Evolutionary conservation across 768 basidiomycete genomes (phyloP), one percentile per base, ranked within the genome.

Genomic region (Tylopilus intermedius): DNA sequence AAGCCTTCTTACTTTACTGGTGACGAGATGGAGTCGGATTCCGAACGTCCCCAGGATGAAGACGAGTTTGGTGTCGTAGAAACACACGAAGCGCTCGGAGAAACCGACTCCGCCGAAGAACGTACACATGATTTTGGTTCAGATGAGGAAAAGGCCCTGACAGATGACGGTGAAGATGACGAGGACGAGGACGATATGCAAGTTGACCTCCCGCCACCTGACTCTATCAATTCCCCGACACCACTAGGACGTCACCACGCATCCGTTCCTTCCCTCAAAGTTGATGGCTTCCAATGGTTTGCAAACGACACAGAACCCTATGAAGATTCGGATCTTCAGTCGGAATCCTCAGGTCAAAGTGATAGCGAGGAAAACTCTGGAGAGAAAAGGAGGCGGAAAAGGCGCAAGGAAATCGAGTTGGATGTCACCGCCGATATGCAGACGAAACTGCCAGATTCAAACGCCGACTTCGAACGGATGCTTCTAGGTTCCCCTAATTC

Each of bases 401-500:
- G 76, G 65, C 81, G 77, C 68, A 88, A 83, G 67, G 78, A 81
- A 65, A 83, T 86, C 50, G 84, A 93, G 62, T 75, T 81, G 53
- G 91, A 92, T 65, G 72, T 85, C 29, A 97, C 96, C 0, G 88
- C 84, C 24, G 88, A 95, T 54, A 84, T 97, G 76, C 90, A 93
- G 51, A 83, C 79, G 37, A 87, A 84, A 61, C 76, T 76, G 21
- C 96, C 96, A 2, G 90, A 92, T 66, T 96, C 96, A 2, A 90
- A 87, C 55, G 82, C 88, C 30, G 95, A 99, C 67, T 99, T 97
- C 61, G 96, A 99, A 69, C 83, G 96, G 11, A 72, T 90, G 33
- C 79, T 99, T 43, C 78, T 98, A 37, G 90, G 91, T 27, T 94
- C 95, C 0, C 95, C 96, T 2, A 93, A 96, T 66, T 98, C 94